These are phyloP conservation scores for Fulvia fulva DNA, from an alignment of 2,329 filamentous ascomycete species.

Conservation along the genomic window DNA sequence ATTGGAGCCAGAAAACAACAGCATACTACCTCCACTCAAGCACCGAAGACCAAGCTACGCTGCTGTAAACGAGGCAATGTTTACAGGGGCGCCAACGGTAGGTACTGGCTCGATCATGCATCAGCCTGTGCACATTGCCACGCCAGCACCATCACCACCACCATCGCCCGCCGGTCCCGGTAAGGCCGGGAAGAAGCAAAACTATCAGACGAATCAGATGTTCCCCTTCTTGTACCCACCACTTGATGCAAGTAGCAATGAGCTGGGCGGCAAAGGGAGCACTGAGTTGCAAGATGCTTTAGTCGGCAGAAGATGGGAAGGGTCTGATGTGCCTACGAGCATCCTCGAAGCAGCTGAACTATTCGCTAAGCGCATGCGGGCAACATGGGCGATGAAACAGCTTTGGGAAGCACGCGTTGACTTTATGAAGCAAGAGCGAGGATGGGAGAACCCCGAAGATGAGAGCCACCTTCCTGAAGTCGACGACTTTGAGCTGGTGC, in stretches of 20 bases:
- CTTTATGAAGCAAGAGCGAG: conserved; percentile 87
- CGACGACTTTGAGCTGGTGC: conserved; percentile 30
- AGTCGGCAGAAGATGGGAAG: conserved; percentile 83
- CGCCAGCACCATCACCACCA: conserved; percentile 89
- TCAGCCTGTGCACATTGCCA: conserved; percentile 97
- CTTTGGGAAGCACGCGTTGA: conserved; percentile 90
- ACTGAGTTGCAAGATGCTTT: conserved; percentile 75
- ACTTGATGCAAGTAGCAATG: conserved; percentile 81
- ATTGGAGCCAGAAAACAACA: conserved; percentile 84
- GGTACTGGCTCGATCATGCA: conserved; percentile 72
- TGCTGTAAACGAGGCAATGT: conserved; percentile 31
- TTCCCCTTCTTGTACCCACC: conserved; percentile 98
- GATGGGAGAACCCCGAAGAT: conserved; percentile 64
- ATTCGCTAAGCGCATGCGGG: conserved; percentile 84
- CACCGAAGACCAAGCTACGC: conserved; percentile 57
- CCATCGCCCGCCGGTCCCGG: conserved; percentile 79
- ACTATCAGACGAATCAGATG: conserved; percentile 98
- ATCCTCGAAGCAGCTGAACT: conserved; percentile 92
- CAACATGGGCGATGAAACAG: conserved; percentile 86
- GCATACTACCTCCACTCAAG: conserved; percentile 78
- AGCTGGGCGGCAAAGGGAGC: conserved; percentile 80
- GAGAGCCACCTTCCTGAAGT: conserved; percentile 28
- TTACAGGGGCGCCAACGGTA: conserved; percentile 47
- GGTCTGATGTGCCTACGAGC: conserved; percentile 88
- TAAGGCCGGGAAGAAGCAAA: conserved; percentile 96